Percentiles rank a stretch among this genome's conserved stretches.
These are phyloP conservation scores for Cyberlindnera euphorbiiphila DNA, from an alignment of 805 yeast genomes.

Conservation along the genomic window DNA sequence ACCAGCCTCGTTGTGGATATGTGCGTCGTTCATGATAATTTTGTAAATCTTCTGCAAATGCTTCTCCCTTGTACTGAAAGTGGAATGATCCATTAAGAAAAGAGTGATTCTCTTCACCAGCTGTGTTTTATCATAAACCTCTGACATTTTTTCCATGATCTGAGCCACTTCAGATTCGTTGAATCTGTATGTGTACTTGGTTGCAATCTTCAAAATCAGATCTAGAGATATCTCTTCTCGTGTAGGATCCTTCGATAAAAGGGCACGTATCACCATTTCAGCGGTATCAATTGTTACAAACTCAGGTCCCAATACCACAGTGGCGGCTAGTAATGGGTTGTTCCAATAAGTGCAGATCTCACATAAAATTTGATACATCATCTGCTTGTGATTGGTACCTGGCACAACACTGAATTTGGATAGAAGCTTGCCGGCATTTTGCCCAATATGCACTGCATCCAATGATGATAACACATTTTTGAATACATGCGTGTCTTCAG, in stretches of 20 bases:
- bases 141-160: constrained; percentile 14
- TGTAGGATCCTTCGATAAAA: constrained; percentile 20
- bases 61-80: constrained; percentile 4
- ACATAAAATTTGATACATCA: constrained; percentile 8
- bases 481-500: constrained; percentile 4
- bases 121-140: constrained; percentile 6
- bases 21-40: constrained; percentile 16
- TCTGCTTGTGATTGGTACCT: constrained; percentile 1
- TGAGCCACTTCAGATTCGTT: constrained; percentile 15
- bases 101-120: constrained; percentile 9
- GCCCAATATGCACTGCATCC: constrained; percentile 5
- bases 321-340: constrained; percentile 11
- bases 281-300: not conserved
- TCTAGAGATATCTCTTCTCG: constrained; percentile 21
- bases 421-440: constrained; percentile 3
- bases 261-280: constrained; percentile 7
- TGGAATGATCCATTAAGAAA: constrained; percentile 13
- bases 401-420: constrained; percentile 3
- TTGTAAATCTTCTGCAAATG: constrained; percentile 12
- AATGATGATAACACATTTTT: not conserved
- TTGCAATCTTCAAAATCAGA: constrained; percentile 15
- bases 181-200: constrained; percentile 11
- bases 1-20: constrained; percentile 20
- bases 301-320: constrained; percentile 6
- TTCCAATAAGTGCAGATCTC: constrained; percentile 14